Evolutionary conservation across 495 filamentous ascomycete species (phyloP).

Genomic region (Penicillium fimorum): DNA sequence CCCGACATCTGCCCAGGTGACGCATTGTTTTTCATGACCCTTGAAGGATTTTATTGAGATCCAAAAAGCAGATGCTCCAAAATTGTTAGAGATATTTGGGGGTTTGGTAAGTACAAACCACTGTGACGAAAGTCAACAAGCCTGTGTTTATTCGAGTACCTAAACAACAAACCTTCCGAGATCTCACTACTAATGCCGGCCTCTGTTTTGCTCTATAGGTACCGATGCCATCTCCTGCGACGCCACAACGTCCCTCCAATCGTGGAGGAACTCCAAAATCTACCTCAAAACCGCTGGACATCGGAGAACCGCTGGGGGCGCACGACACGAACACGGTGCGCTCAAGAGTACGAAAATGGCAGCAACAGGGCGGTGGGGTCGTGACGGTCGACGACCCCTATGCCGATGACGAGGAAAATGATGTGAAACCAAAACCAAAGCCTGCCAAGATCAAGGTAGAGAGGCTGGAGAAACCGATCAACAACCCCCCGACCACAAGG

Average conservation of each 20-base stretch:
- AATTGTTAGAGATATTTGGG: neutral
- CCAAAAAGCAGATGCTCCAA: constrained; percentile 9
- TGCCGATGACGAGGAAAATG: constrained; percentile 39
- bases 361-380: constrained; percentile 62
- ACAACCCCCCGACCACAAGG: constrained; percentile 18
- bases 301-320: constrained; percentile 48
- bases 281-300: constrained; percentile 47
- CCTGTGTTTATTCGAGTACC: constrained; percentile 14
- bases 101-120: constrained; percentile 11
- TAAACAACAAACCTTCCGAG: constrained; percentile 20
- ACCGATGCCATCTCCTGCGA: constrained; percentile 48
- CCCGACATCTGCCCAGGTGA: neutral
- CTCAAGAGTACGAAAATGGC: constrained; percentile 73
- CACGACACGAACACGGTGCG: constrained; percentile 63
- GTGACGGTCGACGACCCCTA: constrained; percentile 48
- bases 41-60: constrained; percentile 6
- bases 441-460: constrained; percentile 27
- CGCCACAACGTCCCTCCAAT: constrained; percentile 43
- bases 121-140: constrained; percentile 2
- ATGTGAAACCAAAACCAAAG: constrained; percentile 28
- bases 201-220: constrained; percentile 16
- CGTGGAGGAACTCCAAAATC: constrained; percentile 39
- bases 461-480: constrained; percentile 16
- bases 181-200: neutral
- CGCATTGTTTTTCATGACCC: constrained; percentile 14